Evolutionary conservation across 169 alveolate genomes (phyloP).

Genomic region (Cryptosporidium canis): DNA sequence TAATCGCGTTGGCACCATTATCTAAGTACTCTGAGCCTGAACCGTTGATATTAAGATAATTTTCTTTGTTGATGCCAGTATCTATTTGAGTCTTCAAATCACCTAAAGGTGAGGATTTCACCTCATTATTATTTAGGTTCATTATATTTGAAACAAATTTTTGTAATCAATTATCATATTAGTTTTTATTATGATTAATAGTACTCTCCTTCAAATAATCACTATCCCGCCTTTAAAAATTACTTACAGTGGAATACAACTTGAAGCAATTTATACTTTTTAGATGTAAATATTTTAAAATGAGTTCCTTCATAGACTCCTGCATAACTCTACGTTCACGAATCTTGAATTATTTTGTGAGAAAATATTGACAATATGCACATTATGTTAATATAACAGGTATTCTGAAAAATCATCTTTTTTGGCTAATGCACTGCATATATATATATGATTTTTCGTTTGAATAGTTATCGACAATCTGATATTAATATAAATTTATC

Average conservation of each 20-base stretch:
- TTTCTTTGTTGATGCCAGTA: background rate
- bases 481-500: background rate
- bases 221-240: background rate
- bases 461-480: background rate
- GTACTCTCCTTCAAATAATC: background rate
- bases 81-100: background rate
- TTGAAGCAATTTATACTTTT: background rate
- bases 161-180: background rate
- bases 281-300: no score
- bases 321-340: no score
- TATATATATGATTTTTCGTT: background rate
- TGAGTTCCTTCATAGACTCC: no score
- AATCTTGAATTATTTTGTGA: no score
- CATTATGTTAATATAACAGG: no score
- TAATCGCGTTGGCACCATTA: background rate
- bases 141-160: background rate
- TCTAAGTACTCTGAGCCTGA: background rate
- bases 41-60: background rate
- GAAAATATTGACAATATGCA: no score
- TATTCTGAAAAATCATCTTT: no score
- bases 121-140: constrained; percentile 5
- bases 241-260: background rate
- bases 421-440: background rate
- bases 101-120: background rate
- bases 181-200: background rate